Evolutionary conservation across 768 basidiomycete genomes (phyloP).

Genomic region (Leccinum imitatum): DNA sequence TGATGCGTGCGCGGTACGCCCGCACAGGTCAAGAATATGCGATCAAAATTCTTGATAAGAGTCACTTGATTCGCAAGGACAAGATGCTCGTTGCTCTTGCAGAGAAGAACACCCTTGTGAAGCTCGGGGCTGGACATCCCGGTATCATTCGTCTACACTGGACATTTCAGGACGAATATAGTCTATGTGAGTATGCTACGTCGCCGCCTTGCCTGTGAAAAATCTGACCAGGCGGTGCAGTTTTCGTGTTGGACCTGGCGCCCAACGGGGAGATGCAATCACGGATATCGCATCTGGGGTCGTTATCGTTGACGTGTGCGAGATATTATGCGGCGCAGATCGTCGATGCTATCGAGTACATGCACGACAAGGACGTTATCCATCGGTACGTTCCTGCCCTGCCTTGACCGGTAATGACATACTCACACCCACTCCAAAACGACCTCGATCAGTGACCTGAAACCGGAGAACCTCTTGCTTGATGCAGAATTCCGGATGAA

Average conservation of each 20-base stretch:
- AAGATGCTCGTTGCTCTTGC: constrained; percentile 75
- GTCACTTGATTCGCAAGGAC: constrained; percentile 74
- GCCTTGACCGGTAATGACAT: constrained; percentile 8
- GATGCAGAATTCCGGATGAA: constrained; percentile 85
- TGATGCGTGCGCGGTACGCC: constrained; percentile 52
- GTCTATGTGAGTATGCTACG: constrained; percentile 62
- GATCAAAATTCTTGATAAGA: constrained; percentile 82
- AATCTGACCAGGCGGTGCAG: constrained; percentile 37
- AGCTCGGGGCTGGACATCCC: constrained; percentile 65
- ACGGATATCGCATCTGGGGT: constrained; percentile 75
- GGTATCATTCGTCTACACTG: constrained; percentile 80
- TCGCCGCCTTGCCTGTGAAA: neutral
- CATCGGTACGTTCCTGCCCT: constrained; percentile 56
- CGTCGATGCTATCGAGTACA: constrained; percentile 83
- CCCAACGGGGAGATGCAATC: constrained; percentile 77
- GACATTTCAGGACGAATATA: constrained; percentile 83
- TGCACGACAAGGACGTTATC: constrained; percentile 87
- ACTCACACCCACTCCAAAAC: constrained; percentile 5
- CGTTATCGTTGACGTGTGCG: constrained; percentile 73
- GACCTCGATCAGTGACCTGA: constrained; percentile 54
- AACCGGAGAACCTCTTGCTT: constrained; percentile 89
- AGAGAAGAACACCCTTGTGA: constrained; percentile 76
- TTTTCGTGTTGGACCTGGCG: constrained; percentile 77
- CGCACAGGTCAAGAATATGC: constrained; percentile 66
- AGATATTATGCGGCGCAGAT: constrained; percentile 89